Conservation (phyloP, 768 basidiomycete genomes). For the Amanita rubescens region DNA sequence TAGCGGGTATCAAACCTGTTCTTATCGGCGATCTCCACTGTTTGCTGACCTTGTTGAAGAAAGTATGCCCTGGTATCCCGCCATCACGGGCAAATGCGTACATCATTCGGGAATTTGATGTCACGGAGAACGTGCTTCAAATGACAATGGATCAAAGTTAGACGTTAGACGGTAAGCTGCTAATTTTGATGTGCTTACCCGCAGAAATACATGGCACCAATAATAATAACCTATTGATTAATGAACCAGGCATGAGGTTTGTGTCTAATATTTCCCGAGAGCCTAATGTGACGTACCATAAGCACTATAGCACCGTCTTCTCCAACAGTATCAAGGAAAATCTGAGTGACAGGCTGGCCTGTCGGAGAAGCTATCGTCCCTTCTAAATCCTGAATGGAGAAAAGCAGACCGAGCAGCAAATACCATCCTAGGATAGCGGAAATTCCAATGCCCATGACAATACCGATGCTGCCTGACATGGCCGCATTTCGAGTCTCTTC, state of each 20-base stretch:
- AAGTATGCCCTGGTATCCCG: conserved; percentile 59
- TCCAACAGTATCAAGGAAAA: conserved; percentile 72
- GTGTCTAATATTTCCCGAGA: neutral
- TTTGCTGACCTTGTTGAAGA: conserved; percentile 56
- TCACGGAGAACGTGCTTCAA: conserved; percentile 64
- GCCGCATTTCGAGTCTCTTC: conserved; percentile 71
- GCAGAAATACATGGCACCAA: conserved; percentile 71
- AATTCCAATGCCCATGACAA: conserved; percentile 64
- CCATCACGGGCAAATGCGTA: conserved; percentile 76
- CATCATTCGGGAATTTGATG: conserved; percentile 79
- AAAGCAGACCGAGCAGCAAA: conserved; percentile 62
- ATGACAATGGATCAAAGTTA: neutral
- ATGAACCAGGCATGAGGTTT: too few relatives aligned
- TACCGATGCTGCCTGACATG: conserved; percentile 61
- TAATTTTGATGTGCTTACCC: conserved; percentile 31
- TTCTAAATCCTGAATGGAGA: conserved; percentile 69
- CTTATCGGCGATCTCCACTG: conserved; percentile 58
- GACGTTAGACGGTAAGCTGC: neutral
- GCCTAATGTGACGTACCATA: conserved; percentile 40
- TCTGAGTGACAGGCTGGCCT: conserved; percentile 71
- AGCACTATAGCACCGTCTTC: conserved; percentile 65
- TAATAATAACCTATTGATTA: conserved; percentile 44
- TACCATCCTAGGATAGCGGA: conserved; percentile 73
- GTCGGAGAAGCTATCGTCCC: conserved; percentile 43
- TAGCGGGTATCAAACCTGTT: conserved; percentile 40